Base-by-base conservation (phyloP, 805 yeast species). In the Ascoidea asiatica region DNA sequence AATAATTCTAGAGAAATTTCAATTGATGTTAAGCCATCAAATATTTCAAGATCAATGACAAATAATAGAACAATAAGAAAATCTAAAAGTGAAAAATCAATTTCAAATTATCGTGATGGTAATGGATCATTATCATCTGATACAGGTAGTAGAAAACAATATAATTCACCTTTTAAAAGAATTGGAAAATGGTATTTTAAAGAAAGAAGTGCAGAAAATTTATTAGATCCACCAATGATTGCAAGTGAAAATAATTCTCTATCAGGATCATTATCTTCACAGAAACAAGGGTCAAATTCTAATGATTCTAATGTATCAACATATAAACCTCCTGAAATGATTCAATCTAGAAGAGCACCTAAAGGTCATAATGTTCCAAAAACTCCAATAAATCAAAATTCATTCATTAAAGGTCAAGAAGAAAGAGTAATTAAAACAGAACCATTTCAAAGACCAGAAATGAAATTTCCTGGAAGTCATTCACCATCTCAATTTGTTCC, bases 131-230 rank as follows among this genome's bases (percentile, higher is more conserved):
- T 48, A 5, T 42, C 48, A 3, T 11, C 44, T 43, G 44, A 50
- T 23, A 42, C 36, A 50, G 37, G 43, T 61, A 48, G 42, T 48
- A 33, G 19, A 50, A n/a, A 47, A 48, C 58, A 44, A 42, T 48
- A 21, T 46, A 49, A 48, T 2, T 62, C 59, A 39, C 70, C 85
- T 0, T 60, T 79, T 41, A 72, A 68, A 46, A 81, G 76, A 52
- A 58, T 83, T 5, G 84, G 83, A 1, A 78, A 73, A 49, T 80
- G 90, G 86, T 82, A 82, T 52, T 69, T 68, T 44, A 75, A 69
- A 35, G 72, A 45, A 72, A 65, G 19, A 56, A 52, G 44, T 59
- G 38, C 46, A 42, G 39, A 47, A 5, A 33, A 53, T 18, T 48
- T 52, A 5, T 19, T 40, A 11, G 19, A 37, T 37, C 33, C 42